Evolutionary conservation across 1,284 basidiomycete genomes (phyloP), one percentile per base, ranked within the genome.

Genomic region (Phylloporus sp.): DNA sequence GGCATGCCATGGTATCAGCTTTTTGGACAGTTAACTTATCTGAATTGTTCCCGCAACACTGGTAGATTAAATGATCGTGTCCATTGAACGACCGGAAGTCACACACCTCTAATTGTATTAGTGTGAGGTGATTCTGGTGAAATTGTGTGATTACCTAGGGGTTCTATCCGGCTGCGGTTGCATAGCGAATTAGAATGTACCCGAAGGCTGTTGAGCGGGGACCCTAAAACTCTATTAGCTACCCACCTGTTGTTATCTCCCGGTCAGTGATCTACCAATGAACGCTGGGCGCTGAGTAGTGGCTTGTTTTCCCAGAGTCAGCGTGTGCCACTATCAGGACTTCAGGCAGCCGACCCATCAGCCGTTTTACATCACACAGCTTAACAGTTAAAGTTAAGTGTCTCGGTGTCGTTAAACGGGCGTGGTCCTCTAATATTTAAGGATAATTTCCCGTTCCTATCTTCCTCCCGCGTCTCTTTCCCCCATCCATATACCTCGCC

Each of bases 181-280:
- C 34, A n/a, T 44, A 34, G 31, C 49, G 58, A 65, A 53, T 37
- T 39, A 62, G 29, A 44, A 53, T 47, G 31, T 20, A 44, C 53
- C 52, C 52, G 56, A 59, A 58, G 42, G 34, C 34, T 37, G 34
- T 11, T 40, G 56, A 64, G 64, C 34, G 49, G 51, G 70, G 69
- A 70, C 64, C 69, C 74, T 76, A 71, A 77, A 77, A 77, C 72
- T 70, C 65, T 76, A 76, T 74, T 75, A 66, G 60, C 63, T 64
- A 64, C 49, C 60, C 67, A 67, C 65, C 58, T 61, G 55, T 57
- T 69, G 64, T 57, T 61, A 59, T 60, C 60, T 57, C 57, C 62
- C 58, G 52, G 56, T 62, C 34, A 49, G 61, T 68, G 68, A 76
- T 74, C 72, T 69, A 65, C 66, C 71, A 70, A 74, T 75, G 65